Evolutionary conservation across 2,329 filamentous ascomycete species (phyloP).

Genomic region (Fusarium irregulare): DNA sequence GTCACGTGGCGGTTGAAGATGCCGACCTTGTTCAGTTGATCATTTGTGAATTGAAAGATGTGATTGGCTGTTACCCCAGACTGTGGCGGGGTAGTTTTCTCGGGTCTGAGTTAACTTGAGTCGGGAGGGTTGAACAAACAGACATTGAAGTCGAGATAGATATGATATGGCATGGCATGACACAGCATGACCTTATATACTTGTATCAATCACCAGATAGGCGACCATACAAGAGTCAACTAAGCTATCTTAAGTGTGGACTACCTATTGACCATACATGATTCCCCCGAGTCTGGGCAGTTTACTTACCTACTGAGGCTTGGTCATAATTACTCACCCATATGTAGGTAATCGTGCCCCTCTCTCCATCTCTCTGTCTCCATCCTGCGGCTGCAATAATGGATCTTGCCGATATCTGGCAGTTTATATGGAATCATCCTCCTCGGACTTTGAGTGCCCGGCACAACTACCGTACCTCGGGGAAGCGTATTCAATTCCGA

Average conservation of each 20-base stretch:
- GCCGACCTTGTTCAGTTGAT: constrained; percentile 8
- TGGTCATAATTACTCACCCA: not conserved
- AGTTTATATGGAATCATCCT: not conserved
- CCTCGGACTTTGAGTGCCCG: not conserved
- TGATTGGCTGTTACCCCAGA: constrained; percentile 29
- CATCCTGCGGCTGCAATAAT: not conserved
- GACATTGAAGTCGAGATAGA: not conserved
- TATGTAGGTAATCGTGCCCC: not conserved
- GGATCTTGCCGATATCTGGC: not conserved
- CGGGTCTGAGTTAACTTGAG: not conserved
- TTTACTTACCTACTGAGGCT: not conserved
- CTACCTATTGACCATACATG: not conserved
- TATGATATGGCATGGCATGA: not conserved
- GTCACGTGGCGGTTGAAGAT: constrained; percentile 28
- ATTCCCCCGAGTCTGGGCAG: not conserved
- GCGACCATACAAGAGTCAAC: not conserved
- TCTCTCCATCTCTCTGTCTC: not conserved
- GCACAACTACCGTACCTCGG: constrained; percentile 16
- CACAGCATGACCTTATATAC: not conserved
- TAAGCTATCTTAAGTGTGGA: not conserved
- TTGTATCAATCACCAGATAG: not conserved
- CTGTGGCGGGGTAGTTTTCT: not conserved
- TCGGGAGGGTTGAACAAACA: not conserved
- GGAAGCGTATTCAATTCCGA: not conserved
- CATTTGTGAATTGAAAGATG: not conserved